Conservation (phyloP, 2,329 filamentous ascomycete species). For the Claviceps digitariae region DNA sequence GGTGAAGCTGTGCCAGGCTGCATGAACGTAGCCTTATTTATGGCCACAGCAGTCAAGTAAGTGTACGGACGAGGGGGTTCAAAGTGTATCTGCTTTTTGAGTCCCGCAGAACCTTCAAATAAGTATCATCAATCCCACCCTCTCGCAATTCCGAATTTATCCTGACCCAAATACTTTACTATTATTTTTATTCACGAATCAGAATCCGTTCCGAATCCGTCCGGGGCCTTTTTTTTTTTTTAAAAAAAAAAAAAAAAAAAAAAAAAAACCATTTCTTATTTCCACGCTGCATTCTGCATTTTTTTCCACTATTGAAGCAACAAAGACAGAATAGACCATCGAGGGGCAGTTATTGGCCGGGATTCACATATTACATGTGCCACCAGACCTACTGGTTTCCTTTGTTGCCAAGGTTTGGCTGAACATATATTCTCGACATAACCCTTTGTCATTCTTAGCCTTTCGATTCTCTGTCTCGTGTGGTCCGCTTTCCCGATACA, state of each 20-base stretch:
- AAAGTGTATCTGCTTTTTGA: not conserved
- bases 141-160: not conserved
- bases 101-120: not conserved
- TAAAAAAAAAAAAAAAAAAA: too few species aligned
- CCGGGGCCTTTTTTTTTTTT: too few species aligned
- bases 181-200: not conserved
- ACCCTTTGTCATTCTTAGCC: not conserved
- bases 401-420: not conserved
- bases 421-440: not conserved
- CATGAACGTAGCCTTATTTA: constrained; percentile 4
- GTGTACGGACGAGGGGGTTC: not conserved
- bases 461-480: not conserved
- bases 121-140: constrained; percentile 5
- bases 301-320: not conserved
- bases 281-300: not conserved
- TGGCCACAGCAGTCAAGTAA: not conserved
- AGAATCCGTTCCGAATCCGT: not conserved
- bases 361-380: not conserved
- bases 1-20: not conserved
- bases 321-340: not conserved
- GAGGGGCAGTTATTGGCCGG: not conserved
- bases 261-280: too few species aligned
- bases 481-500: not conserved
- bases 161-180: not conserved
- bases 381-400: not conserved